Evolutionary conservation across 163 green algal genomes (phyloP).

Genomic region (Chlamydomonas reinhardtii): DNA sequence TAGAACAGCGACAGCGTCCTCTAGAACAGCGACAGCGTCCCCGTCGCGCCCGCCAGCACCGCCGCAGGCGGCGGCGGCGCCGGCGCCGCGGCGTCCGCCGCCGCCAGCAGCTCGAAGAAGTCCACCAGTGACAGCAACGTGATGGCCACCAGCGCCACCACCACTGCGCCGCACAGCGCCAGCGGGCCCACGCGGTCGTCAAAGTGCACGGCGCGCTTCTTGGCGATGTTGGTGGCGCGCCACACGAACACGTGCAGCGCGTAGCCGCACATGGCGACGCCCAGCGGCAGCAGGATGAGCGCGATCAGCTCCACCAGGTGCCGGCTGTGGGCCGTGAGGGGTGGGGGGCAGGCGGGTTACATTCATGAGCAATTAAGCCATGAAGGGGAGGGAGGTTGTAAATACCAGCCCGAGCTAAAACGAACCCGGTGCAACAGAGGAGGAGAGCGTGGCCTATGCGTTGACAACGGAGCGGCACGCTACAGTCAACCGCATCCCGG

Average conservation of each 20-base stretch:
- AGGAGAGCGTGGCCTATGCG: too few relatives aligned
- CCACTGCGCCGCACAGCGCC: conserved; percentile 79
- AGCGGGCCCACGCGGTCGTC: conserved; percentile 85
- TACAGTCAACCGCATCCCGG: too few relatives aligned
- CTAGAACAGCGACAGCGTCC: not conserved
- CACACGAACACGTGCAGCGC: conserved; percentile 89
- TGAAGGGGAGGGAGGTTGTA: too few relatives aligned
- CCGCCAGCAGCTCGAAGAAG: conserved; percentile 67
- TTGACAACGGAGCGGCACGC: too few relatives aligned
- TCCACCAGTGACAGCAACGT: conserved; percentile 81
- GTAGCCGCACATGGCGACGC: conserved; percentile 87
- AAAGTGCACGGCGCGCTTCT: conserved; percentile 75
- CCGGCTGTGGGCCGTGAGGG: not conserved
- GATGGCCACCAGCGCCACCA: conserved; percentile 81
- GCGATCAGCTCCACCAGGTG: conserved; percentile 87
- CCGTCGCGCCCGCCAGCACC: not conserved
- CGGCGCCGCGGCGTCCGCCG: not conserved
- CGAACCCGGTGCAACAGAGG: too few relatives aligned
- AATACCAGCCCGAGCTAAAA: too few relatives aligned
- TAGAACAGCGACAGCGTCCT: too few relatives aligned
- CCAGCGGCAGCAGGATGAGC: conserved; percentile 91
- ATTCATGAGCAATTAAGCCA: too few relatives aligned
- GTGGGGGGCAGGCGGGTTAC: too few relatives aligned
- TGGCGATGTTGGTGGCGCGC: conserved; percentile 83
- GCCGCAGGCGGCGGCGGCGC: not conserved